Evolutionary conservation across 179 eudicot genomes (phyloP).

Genomic region (Spinacia oleracea): DNA sequence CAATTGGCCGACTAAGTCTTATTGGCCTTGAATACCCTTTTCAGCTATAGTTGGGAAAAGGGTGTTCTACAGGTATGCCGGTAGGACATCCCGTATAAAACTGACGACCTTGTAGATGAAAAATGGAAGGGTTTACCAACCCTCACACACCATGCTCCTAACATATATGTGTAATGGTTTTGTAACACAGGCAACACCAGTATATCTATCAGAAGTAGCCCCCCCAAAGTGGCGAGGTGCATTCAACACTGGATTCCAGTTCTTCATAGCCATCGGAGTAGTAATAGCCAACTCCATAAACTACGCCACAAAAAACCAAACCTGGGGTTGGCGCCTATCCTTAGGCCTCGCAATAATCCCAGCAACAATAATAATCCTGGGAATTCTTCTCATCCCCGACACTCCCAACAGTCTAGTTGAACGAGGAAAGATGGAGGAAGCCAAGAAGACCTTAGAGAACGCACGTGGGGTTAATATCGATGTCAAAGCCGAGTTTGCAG

Average conservation of each 20-base stretch:
- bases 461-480: constrained; percentile 37
- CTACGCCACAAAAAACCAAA: constrained; percentile 21
- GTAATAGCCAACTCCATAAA: constrained; percentile 40
- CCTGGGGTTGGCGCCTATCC: constrained; percentile 45
- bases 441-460: constrained; percentile 32
- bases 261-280: constrained; percentile 42
- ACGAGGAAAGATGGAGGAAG: constrained; percentile 35
- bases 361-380: constrained; percentile 38
- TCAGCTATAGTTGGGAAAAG: too few relatives aligned
- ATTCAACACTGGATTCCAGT: constrained; percentile 44
- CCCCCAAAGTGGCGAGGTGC: constrained; percentile 49
- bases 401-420: constrained; percentile 42
- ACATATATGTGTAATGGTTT: neutral
- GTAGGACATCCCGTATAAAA: too few relatives aligned
- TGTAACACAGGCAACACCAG: constrained; percentile 31
- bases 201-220: constrained; percentile 44
- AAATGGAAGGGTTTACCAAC: too few relatives aligned
- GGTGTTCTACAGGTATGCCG: too few relatives aligned
- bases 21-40: too few relatives aligned
- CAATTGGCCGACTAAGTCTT: too few relatives aligned
- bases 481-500: constrained; percentile 48
- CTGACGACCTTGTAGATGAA: too few relatives aligned
- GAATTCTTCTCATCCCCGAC: constrained; percentile 38
- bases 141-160: neutral
- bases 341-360: constrained; percentile 42